Percentiles rank a stretch among this genome's conserved stretches.
These are phyloP conservation scores for Didymella lethalis DNA, from an alignment of 2,329 filamentous ascomycete species.

Conservation along the genomic window DNA sequence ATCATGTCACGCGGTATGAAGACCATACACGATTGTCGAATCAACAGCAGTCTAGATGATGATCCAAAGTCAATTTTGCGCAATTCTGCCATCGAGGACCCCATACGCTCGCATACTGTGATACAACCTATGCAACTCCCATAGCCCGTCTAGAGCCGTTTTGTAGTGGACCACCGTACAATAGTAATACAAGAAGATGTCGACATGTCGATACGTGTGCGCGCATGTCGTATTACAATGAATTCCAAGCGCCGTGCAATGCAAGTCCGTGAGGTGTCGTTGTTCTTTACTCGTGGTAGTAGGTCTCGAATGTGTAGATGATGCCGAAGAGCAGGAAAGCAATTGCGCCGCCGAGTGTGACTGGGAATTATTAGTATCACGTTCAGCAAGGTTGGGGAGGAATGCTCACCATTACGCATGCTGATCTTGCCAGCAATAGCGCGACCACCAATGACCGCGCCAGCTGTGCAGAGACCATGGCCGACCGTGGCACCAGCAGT, in stretches of 20 bases:
- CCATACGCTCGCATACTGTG: neutral
- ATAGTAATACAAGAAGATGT: conserved; percentile 17
- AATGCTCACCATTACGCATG: conserved; percentile 84
- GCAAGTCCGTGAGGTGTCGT: conserved; percentile 22
- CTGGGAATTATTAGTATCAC: conserved; percentile 58
- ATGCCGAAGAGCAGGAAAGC: conserved; percentile 92
- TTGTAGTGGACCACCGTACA: conserved; percentile 7
- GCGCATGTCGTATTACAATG: conserved; percentile 30
- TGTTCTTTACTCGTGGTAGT: conserved; percentile 58
- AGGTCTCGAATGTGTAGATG: conserved; percentile 86
- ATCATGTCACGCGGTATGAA: neutral
- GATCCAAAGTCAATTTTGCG: conserved; percentile 4
- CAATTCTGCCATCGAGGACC: neutral
- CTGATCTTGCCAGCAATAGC: conserved; percentile 94
- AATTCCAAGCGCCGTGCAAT: conserved; percentile 35
- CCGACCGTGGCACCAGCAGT: conserved; percentile 86
- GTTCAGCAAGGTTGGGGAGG: neutral
- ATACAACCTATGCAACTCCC: conserved; percentile 12
- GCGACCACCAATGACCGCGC: conserved; percentile 88
- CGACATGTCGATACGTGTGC: conserved; percentile 6
- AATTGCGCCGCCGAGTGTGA: conserved; percentile 88
- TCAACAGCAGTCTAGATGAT: too few species aligned
- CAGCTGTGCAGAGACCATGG: conserved; percentile 87
- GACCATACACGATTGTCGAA: too few species aligned
- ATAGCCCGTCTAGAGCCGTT: conserved; percentile 2